Evolutionary conservation across 768 basidiomycete genomes (phyloP).

Genomic region (Boletus huronensis): DNA sequence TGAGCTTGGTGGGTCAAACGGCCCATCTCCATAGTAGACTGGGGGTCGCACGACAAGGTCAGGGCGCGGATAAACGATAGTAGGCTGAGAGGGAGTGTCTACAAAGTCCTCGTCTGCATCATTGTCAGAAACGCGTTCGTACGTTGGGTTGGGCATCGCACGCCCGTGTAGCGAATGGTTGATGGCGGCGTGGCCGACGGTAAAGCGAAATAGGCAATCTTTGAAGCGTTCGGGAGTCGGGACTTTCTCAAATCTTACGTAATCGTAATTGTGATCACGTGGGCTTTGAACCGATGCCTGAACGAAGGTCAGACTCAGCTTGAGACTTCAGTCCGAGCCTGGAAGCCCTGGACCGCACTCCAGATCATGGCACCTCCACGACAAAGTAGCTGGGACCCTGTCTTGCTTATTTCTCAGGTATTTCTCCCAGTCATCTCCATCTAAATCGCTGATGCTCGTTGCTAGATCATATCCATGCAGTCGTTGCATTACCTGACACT

Average conservation of each 20-base stretch:
- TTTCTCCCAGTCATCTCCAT: not conserved
- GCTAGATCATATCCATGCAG: slow-evolving; percentile 89
- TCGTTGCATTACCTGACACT: slow-evolving; percentile 92
- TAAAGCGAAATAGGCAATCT: slow-evolving; percentile 7
- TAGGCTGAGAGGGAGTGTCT: slow-evolving; percentile 5
- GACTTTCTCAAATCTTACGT: slow-evolving; percentile 1
- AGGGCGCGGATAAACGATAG: not conserved
- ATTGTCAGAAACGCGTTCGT: slow-evolving; percentile 29
- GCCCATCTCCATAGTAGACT: slow-evolving; percentile 70
- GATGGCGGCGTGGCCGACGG: not conserved
- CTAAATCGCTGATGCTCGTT: not conserved
- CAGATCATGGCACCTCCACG: slow-evolving; percentile 36
- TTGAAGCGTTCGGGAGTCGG: slow-evolving; percentile 5
- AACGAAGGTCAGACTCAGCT: not conserved
- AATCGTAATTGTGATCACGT: slow-evolving; percentile 15
- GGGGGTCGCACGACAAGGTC: slow-evolving; percentile 28
- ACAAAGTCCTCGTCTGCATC: slow-evolving; percentile 24
- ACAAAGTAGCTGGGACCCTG: slow-evolving; percentile 79
- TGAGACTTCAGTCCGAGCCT: too few relatives aligned
- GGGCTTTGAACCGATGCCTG: not conserved
- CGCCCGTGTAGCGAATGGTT: slow-evolving; percentile 1
- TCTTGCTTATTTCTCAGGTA: slow-evolving; percentile 85
- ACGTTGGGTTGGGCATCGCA: slow-evolving; percentile 27
- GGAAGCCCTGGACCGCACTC: not conserved
- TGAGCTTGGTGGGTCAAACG: slow-evolving; percentile 77